Conservation (phyloP, 768 basidiomycete species). For the Tylopilus plumbeoviolaceoides region DNA sequence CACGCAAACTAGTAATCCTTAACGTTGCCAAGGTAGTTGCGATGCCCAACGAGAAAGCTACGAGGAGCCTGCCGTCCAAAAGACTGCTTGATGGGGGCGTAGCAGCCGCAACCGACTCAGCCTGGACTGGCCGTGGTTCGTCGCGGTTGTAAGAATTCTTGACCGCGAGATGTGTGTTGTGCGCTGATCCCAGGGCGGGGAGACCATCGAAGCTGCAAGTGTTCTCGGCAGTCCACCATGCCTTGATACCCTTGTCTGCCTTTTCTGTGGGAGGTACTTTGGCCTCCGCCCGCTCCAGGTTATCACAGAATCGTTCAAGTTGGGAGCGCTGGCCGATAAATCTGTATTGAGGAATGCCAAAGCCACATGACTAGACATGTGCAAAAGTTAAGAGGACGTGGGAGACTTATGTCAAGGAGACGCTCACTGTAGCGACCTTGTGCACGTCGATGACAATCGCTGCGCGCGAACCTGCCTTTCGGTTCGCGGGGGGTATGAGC, state of each 20-base stretch:
- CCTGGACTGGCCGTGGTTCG: conserved; percentile 3
- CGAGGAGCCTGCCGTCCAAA: conserved; percentile 12
- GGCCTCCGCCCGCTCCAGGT: conserved; percentile 42
- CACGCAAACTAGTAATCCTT: conserved; percentile 6
- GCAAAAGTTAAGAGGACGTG: neutral
- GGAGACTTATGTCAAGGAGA: neutral
- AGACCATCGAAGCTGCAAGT: conserved; percentile 53
- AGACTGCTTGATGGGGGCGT: neutral
- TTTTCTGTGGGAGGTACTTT: conserved; percentile 14
- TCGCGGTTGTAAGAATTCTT: conserved; percentile 23
- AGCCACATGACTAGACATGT: conserved; percentile 61
- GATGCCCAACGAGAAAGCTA: conserved; percentile 32
- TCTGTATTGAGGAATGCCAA: conserved; percentile 55
- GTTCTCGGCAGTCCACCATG: conserved; percentile 54
- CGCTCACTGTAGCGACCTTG: conserved; percentile 47
- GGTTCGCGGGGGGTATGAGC: too few relatives aligned
- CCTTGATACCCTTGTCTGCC: conserved; percentile 43
- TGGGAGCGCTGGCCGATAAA: conserved; percentile 54
- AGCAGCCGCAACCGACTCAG: neutral
- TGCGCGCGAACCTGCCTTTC: conserved; percentile 46
- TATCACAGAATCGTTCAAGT: conserved; percentile 43
- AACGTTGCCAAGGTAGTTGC: conserved; percentile 13
- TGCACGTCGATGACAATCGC: conserved; percentile 60
- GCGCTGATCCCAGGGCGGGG: conserved; percentile 40
- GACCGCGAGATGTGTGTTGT: conserved; percentile 9